Evolutionary conservation across 140 eudicot species (phyloP).

Genomic region (Senecio squalidus): DNA sequence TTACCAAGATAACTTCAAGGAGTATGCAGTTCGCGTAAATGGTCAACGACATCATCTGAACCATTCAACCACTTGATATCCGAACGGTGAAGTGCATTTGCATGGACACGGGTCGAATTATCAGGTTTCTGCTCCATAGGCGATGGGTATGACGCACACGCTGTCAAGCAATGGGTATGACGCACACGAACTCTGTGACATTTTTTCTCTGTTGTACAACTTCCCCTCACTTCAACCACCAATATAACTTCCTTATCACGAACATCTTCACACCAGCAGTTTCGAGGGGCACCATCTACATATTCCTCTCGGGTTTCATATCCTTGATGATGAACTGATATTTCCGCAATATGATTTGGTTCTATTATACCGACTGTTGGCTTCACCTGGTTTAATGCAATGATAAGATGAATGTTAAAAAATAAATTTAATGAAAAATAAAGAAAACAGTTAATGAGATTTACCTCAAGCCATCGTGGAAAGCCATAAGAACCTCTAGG

Average conservation of each 20-base stretch:
- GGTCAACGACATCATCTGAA: slow-evolving; percentile 65
- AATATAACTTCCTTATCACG: slow-evolving; percentile 82
- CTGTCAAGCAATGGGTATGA: slow-evolving; percentile 53
- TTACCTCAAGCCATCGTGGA: slow-evolving; percentile 98
- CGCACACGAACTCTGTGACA: slow-evolving; percentile 80
- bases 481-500: slow-evolving; percentile 87
- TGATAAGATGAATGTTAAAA: not conserved
- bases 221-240: slow-evolving; percentile 59
- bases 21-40: slow-evolving; percentile 44
- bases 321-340: slow-evolving; percentile 68
- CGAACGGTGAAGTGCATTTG: slow-evolving; percentile 64
- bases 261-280: slow-evolving; percentile 96
- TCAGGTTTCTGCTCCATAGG: slow-evolving; percentile 42
- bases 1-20: slow-evolving; percentile 38
- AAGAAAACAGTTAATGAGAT: not conserved
- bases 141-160: slow-evolving; percentile 37
- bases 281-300: slow-evolving; percentile 74
- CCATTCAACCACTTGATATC: slow-evolving; percentile 48
- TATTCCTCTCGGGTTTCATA: slow-evolving; percentile 69
- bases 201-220: slow-evolving; percentile 47
- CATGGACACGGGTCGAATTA: slow-evolving; percentile 24
- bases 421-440: not conserved
- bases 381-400: slow-evolving; percentile 51
- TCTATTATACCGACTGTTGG: slow-evolving; percentile 72
- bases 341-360: slow-evolving; percentile 73